Evolutionary conservation across 2,329 filamentous ascomycete genomes (phyloP).

Genomic region (Trichoderma guizhouense): DNA sequence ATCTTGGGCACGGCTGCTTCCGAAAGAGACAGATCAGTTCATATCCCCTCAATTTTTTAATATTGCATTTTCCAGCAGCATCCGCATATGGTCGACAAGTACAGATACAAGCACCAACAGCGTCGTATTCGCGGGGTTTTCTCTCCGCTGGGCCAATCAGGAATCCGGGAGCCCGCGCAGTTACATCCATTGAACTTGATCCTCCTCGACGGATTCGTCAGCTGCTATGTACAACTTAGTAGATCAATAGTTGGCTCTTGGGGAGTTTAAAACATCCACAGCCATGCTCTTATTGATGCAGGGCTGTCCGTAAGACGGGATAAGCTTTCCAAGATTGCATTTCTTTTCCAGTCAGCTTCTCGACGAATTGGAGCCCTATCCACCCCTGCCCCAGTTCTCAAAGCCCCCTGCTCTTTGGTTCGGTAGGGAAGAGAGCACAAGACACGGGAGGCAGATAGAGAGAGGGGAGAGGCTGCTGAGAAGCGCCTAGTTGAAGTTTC

Average conservation of each 20-base stretch:
- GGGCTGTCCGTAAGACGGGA: background rate
- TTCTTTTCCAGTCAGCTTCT: conserved; percentile 12
- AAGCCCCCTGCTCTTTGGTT: background rate
- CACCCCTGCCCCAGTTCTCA: background rate
- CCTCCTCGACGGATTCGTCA: background rate
- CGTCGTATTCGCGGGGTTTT: background rate
- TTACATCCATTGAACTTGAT: background rate
- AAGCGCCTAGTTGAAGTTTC: background rate
- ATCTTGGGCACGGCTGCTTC: background rate
- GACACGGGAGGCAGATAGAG: background rate
- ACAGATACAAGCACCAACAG: background rate
- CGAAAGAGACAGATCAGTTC: background rate
- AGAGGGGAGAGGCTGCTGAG: background rate
- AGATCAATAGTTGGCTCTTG: background rate
- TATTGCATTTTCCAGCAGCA: background rate
- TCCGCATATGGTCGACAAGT: background rate
- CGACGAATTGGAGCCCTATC: conserved; percentile 4
- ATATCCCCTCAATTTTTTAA: background rate
- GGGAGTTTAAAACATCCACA: background rate
- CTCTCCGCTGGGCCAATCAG: background rate
- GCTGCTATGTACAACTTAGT: background rate
- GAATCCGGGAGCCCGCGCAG: background rate
- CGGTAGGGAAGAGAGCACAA: background rate
- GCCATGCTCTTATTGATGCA: background rate
- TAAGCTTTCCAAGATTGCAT: conserved; percentile 13